Evolutionary conservation across 2,329 filamentous ascomycete genomes (phyloP).

Genomic region (Fusarium continuum): DNA sequence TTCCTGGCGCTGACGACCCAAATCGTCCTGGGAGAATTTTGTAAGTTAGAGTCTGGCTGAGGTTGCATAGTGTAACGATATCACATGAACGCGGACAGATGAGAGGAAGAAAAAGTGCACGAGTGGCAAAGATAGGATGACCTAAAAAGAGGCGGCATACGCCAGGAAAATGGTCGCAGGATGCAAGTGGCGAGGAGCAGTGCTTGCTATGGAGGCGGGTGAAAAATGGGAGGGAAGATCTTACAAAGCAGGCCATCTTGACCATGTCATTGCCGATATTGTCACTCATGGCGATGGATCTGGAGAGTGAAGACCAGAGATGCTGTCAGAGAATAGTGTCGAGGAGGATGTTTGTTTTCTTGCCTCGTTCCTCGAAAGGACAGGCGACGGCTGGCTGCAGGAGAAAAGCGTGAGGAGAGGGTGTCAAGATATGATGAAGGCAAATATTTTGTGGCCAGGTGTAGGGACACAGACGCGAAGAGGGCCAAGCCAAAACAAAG

Average conservation of each 20-base stretch:
- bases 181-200: too few relatives aligned
- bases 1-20: slow-evolving; percentile 37
- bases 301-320: not conserved
- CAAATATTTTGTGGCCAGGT: not conserved
- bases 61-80: too few relatives aligned
- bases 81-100: not conserved
- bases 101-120: not conserved
- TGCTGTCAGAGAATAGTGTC: not conserved
- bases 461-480: slow-evolving; percentile 2
- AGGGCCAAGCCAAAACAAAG: too few relatives aligned
- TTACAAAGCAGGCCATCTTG: slow-evolving; percentile 32
- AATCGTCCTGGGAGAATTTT: slow-evolving; percentile 28
- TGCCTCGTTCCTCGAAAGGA: not conserved
- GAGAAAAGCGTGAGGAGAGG: not conserved
- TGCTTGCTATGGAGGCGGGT: not conserved
- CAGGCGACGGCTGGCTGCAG: not conserved
- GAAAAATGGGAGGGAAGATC: not conserved
- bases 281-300: slow-evolving; percentile 27
- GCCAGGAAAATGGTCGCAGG: too few relatives aligned
- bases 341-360: not conserved
- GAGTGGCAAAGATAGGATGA: not conserved
- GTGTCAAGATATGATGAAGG: not conserved
- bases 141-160: not conserved
- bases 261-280: not conserved
- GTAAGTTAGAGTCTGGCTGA: not conserved